These are phyloP conservation scores for Pseudoperonospora humuli DNA, from an alignment of 352 stramenopile genomes.

Conservation along the genomic window DNA sequence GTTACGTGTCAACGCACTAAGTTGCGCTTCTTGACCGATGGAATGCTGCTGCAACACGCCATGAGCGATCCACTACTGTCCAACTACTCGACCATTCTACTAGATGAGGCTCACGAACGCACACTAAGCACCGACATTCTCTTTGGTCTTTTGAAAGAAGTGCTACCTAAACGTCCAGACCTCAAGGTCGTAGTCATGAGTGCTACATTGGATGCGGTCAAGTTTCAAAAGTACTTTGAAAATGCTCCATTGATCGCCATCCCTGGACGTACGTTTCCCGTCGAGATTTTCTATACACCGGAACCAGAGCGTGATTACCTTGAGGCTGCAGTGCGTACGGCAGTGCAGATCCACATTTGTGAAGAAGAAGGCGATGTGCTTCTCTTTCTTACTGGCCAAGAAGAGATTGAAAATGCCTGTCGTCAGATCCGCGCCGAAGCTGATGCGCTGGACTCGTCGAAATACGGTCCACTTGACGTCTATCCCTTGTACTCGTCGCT, in stretches of 20 bases:
- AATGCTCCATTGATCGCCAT: constrained; percentile 90
- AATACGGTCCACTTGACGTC: constrained; percentile 89
- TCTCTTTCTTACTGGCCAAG: constrained; percentile 98
- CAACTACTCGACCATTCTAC: constrained; percentile 94
- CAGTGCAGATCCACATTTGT: constrained; percentile 96
- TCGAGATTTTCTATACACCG: constrained; percentile 98
- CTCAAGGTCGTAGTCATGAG: constrained; percentile 99
- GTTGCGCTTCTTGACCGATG: constrained; percentile 77
- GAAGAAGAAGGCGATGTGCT: constrained; percentile 96
- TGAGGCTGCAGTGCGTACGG: constrained; percentile 83
- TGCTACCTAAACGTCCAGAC: constrained; percentile 90
- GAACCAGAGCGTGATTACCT: constrained; percentile 97
- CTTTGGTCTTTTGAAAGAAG: constrained; percentile 96
- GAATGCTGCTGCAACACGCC: constrained; percentile 96
- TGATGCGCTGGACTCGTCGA: constrained; percentile 90
- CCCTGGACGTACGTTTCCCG: constrained; percentile 94
- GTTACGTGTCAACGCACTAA: constrained; percentile 81
- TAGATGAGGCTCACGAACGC: constrained; percentile 97
- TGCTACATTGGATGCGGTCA: constrained; percentile 96
- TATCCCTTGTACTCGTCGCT: constrained; percentile 98
- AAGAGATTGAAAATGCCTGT: constrained; percentile 97
- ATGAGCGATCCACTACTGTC: constrained; percentile 95
- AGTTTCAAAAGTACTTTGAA: constrained; percentile 95
- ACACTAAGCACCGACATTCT: constrained; percentile 97
- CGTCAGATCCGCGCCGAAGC: constrained; percentile 83